These are phyloP conservation scores for Stachybotrys echinatus DNA, from an alignment of 2,329 filamentous ascomycete genomes.

Conservation along the genomic window DNA sequence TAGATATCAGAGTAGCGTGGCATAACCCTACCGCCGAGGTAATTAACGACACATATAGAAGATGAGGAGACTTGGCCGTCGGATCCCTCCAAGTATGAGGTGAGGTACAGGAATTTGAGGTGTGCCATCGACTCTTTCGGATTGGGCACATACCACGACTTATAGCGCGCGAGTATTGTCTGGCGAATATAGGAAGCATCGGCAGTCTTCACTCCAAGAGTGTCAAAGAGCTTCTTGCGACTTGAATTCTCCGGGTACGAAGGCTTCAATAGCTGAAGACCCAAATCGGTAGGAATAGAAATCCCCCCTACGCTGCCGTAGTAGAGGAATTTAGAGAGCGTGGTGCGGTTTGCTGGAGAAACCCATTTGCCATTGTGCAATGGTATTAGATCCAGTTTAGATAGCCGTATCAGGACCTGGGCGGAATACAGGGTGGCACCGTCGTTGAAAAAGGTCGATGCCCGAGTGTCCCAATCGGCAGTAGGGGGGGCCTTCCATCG, in stretches of 20 bases:
- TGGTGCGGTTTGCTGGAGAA: not conserved
- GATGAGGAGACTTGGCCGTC: not conserved
- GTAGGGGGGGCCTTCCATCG: not conserved
- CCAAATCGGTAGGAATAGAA: not conserved
- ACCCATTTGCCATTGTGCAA: not conserved
- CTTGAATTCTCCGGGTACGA: not conserved
- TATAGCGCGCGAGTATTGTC: not conserved
- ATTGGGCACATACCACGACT: not conserved
- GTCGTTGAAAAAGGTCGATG: not conserved
- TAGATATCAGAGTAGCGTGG: not conserved
- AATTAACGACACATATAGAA: not conserved
- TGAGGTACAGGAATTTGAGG: not conserved
- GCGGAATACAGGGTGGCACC: not conserved
- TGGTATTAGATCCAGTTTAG: not conserved
- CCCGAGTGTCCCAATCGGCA: not conserved
- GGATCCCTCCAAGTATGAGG: not conserved
- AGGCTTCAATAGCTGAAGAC: not conserved
- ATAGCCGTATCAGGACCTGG: not conserved
- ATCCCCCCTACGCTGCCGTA: not conserved
- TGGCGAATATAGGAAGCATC: not conserved
- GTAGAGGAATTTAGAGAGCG: not conserved
- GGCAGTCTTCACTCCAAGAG: not conserved
- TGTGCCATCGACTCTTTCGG: not conserved
- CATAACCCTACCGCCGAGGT: not conserved
- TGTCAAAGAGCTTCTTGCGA: not conserved